Percentiles rank a stretch among this genome's conserved stretches.
Evolutionary conservation across 23 red algal species (phyloP).

Genomic region (Gracilariopsis chorda): DNA sequence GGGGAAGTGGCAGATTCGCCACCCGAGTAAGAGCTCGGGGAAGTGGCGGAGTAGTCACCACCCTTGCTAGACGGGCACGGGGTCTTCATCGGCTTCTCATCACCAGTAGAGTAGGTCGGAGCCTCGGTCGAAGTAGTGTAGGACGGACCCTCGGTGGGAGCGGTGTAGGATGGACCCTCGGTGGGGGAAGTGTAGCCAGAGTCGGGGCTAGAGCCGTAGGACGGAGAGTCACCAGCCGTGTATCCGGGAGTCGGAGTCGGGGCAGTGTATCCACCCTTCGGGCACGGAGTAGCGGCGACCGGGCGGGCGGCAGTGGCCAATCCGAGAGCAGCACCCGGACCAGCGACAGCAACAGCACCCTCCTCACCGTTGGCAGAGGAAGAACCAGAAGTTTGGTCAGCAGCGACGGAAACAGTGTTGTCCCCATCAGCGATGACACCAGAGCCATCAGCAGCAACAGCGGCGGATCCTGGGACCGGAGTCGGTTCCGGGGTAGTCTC

Average conservation of each 20-base stretch:
- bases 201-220: background rate
- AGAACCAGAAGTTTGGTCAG: constrained; percentile 31
- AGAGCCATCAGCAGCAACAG: constrained; percentile 31
- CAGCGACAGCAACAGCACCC: constrained; percentile 39
- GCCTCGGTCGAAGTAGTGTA: background rate
- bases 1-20: constrained; percentile 3
- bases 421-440: constrained; percentile 53
- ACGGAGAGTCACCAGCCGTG: background rate
- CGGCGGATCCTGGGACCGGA: constrained; percentile 37
- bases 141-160: background rate
- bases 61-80: background rate
- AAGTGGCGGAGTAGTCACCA: background rate
- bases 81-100: background rate
- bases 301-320: constrained; percentile 28
- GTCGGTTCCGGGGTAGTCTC: constrained; percentile 2
- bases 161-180: background rate
- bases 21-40: background rate
- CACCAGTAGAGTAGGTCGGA: background rate
- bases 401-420: constrained; percentile 53
- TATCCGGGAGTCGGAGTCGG: background rate
- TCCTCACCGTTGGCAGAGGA: constrained; percentile 64
- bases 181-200: background rate
- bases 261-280: background rate
- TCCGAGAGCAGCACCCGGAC: constrained; percentile 39
- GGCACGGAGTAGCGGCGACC: background rate